Evolutionary conservation across 768 basidiomycete species (phyloP).

Genomic region (Suillus decipiens): DNA sequence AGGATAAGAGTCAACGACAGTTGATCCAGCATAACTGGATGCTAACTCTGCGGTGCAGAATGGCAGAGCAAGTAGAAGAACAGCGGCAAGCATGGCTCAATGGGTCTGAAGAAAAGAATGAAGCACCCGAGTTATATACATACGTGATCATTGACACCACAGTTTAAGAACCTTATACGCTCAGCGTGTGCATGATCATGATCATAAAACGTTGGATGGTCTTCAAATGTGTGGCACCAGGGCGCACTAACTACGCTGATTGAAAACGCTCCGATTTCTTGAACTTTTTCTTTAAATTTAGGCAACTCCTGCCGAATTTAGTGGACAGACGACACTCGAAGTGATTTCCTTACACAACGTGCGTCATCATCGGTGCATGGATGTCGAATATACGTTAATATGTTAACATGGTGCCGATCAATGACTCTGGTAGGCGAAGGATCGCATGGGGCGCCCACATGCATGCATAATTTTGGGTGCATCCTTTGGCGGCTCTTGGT

Average conservation of each 20-base stretch:
- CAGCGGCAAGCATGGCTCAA: conserved; percentile 6
- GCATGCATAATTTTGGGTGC: too few species aligned
- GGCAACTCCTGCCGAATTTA: not conserved
- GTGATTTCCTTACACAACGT: not conserved
- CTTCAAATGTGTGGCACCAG: not conserved
- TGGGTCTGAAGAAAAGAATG: not conserved
- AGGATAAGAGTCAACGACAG: conserved; percentile 43
- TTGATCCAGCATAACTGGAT: conserved; percentile 46
- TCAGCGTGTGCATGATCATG: too few species aligned
- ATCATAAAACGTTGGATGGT: not conserved
- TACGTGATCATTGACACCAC: not conserved
- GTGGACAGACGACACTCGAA: not conserved
- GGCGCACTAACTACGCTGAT: too few species aligned
- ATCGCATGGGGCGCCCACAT: not conserved
- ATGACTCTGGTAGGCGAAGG: not conserved
- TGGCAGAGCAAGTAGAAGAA: conserved; percentile 11
- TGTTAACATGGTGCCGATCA: not conserved
- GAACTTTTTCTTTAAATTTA: not conserved
- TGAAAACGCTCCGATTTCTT: not conserved
- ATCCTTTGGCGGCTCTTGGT: too few species aligned
- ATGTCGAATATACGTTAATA: not conserved
- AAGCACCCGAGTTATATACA: not conserved
- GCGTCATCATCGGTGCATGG: not conserved
- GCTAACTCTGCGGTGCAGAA: conserved; percentile 18
- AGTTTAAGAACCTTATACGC: not conserved